A percentile compares a stretch with the other conserved stretches of the same genome.
Evolutionary conservation across 306 rosid genomes (phyloP).

Genomic region (Oxytropis ochrocephala): DNA sequence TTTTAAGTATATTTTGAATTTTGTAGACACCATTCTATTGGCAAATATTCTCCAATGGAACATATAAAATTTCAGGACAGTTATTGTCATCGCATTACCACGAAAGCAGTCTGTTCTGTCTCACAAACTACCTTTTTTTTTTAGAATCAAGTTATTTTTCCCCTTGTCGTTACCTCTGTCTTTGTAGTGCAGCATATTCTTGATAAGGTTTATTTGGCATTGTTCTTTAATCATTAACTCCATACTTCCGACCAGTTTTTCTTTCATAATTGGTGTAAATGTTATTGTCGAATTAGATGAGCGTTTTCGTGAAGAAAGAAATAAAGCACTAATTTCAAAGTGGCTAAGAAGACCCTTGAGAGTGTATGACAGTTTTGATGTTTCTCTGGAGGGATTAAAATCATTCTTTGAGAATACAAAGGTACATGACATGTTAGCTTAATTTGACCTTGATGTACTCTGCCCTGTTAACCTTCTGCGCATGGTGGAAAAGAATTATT

Average conservation of each 20-base stretch:
- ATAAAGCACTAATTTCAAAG: conserved; percentile 67
- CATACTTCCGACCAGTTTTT: neutral
- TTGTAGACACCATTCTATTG: neutral
- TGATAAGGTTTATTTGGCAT: conserved; percentile 1
- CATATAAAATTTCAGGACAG: neutral
- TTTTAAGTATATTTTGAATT: conserved; percentile 14
- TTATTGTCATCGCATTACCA: neutral
- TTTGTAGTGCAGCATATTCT: conserved; percentile 2
- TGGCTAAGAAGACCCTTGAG: conserved; percentile 75
- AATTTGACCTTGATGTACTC: neutral
- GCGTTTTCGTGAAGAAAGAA: conserved; percentile 76
- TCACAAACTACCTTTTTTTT: neutral
- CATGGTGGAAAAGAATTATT: neutral
- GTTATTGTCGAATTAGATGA: conserved; percentile 63
- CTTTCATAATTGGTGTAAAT: neutral
- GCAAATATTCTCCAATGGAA: neutral
- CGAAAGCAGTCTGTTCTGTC: conserved; percentile 3
- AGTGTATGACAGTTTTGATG: conserved; percentile 51
- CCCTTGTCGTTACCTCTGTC: neutral
- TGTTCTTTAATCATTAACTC: neutral
- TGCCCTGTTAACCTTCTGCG: neutral
- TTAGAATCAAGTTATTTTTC: conserved; percentile 10
- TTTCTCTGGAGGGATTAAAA: conserved; percentile 52
- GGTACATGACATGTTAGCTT: conserved; percentile 36
- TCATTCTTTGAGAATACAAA: conserved; percentile 58